Percentiles rank a stretch among this genome's conserved stretches.
phyloP scores from a whole-genome alignment of 2,329 filamentous ascomycete species.

The Paecilomyces fulvus region DNA sequence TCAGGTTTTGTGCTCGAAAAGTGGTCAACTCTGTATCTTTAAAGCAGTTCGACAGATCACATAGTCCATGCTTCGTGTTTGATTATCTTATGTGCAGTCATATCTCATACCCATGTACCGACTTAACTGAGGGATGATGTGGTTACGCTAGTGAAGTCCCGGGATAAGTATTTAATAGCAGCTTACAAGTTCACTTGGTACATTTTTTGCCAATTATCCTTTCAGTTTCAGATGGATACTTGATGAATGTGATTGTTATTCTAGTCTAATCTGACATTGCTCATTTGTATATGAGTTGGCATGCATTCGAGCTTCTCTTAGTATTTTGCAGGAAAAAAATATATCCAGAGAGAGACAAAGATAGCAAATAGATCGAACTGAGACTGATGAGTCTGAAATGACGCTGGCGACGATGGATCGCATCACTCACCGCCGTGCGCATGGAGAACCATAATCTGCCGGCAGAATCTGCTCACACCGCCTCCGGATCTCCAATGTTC shows the following conservation, averaged over 20 bases:
- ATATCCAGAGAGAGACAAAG: too few relatives aligned
- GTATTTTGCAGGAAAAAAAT: too few relatives aligned
- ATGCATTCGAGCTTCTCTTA: too few relatives aligned
- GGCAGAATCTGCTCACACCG: conserved; percentile 10
- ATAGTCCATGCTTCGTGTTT: neutral
- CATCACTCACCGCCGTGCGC: neutral
- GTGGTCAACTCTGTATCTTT: neutral
- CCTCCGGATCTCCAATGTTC: conserved; percentile 7
- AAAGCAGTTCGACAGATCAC: neutral
- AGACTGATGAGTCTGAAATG: too few relatives aligned
- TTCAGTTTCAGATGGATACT: too few relatives aligned
- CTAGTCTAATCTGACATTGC: too few relatives aligned
- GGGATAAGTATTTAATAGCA: neutral
- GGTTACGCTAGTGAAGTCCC: neutral
- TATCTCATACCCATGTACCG: neutral
- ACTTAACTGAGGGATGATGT: neutral
- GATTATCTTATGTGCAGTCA: neutral
- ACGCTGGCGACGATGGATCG: neutral
- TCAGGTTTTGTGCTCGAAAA: neutral
- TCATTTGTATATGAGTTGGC: too few relatives aligned
- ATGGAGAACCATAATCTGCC: neutral
- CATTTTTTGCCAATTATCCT: too few relatives aligned
- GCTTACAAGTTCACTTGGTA: too few relatives aligned
- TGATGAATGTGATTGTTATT: too few relatives aligned
- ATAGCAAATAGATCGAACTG: too few relatives aligned